Evolutionary conservation across 768 basidiomycete genomes (phyloP), one percentile per base, ranked within the genome.

Genomic region (Leucosporidium yakuticum): DNA sequence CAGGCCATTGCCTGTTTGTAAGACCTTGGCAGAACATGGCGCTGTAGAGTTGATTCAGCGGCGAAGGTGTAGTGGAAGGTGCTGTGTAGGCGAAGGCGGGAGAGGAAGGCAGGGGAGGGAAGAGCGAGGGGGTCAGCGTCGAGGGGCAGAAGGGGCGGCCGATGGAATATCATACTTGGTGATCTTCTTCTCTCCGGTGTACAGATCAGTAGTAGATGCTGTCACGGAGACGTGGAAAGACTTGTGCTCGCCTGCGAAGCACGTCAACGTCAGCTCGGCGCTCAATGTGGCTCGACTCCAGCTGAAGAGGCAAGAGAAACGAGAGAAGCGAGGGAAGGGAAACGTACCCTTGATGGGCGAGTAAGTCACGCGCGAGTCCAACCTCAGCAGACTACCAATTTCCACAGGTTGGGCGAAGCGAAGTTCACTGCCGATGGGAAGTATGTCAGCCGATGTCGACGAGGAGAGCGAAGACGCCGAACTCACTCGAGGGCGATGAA

Each of bases 21-120:
- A 0, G 68, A 62, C 2, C 66, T 29, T 12, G 73, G 75, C 3
- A 76, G 66, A 8, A 76, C 73, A 58, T 73, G 64, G 17, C 73
- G 66, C 23, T 69, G 51, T 11, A 76, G 59, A 1, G 69, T 59
- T 8, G 58, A 21, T 14, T 67, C 63, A 25, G 60, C 8, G 2
- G 67, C 32, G 49, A 76, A 76, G 21, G 75, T 76, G 32, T 44
- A 76, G 49, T 69, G 65, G 63, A 76, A 75, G n/a, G 58, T 64
- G 62, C 68, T 75, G 14, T 15, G 34, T n/a, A 44, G 39, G n/a
- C n/a, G n/a, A n/a, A n/a, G n/a, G n/a, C n/a, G n/a, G n/a, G n/a
- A n/a, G n/a, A n/a, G n/a, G n/a, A n/a, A n/a, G n/a, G n/a, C n/a
- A n/a, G 14, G 39, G 14, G 14, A 44, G 39, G 39, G 39, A 2